phyloP scores from a whole-genome alignment of 2,329 filamentous ascomycete genomes.

The Teratosphaeria pseudoeucalypti region DNA sequence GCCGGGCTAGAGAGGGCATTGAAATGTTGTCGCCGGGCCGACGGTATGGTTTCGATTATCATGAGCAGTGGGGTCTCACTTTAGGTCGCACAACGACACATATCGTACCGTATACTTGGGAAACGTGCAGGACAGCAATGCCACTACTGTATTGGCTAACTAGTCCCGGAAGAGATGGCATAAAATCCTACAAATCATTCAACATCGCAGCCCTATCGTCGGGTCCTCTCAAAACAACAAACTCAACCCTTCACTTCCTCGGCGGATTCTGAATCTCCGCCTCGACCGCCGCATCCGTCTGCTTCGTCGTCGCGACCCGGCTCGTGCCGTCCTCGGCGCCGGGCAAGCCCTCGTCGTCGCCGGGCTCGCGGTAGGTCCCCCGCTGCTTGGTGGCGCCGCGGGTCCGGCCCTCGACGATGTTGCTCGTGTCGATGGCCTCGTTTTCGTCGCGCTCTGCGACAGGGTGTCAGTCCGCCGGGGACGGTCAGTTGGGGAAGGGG shows the following conservation, averaged over 20 bases:
- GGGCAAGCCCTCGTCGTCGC: conserved; percentile 37
- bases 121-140: too few species aligned
- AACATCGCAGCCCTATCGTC: background rate
- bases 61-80: too few species aligned
- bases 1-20: too few species aligned
- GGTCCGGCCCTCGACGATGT: conserved; percentile 39
- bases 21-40: too few species aligned
- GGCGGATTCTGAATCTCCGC: background rate
- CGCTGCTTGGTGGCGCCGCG: conserved; percentile 36
- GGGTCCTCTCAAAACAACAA: background rate
- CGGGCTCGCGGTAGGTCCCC: conserved; percentile 41
- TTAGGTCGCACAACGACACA: too few species aligned
- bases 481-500: too few species aligned
- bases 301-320: background rate
- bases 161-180: background rate
- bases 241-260: background rate
- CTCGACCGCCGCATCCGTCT: background rate
- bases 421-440: conserved; percentile 39
- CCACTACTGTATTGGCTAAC: background rate
- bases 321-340: conserved; percentile 14
- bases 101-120: too few species aligned
- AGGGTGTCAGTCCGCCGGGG: too few species aligned
- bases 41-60: too few species aligned
- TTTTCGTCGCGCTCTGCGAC: conserved; percentile 35
- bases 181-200: background rate